Base-by-base conservation (phyloP, 2,329 filamentous ascomycete species). In the Akanthomyces dipterigenus region DNA sequence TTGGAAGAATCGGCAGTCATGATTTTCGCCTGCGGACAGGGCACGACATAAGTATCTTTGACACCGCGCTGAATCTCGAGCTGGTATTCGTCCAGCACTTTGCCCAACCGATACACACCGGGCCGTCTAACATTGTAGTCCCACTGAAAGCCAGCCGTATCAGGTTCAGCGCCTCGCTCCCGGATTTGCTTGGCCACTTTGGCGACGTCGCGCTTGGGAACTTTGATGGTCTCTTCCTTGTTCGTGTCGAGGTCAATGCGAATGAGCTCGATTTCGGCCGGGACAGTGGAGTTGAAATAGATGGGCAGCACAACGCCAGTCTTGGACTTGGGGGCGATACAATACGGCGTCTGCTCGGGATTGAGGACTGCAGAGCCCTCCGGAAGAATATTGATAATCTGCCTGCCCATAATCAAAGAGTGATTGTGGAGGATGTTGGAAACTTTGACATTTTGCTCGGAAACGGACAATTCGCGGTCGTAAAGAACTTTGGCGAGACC, bases 351-450 rank as follows among this genome's bases (percentile, higher is more conserved):
- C 62, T 85, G 82, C 51, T 92, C 84, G 0, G 92, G 91, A 70
- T 99, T 99, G 64, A 99, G 80, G 54, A 92, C 82, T 16, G 93
- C 95, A 54, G 93, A 95, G 79, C 96, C 96, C 79, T 99, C 95
- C 2, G 95, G 95, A 60, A 99, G 80, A 70, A 99, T 96, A 72
- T 99, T 95, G 75, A 99, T 93, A 68, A 97, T 96, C 77, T 98
- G 93, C 73, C 92, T 95, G 70, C 95, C 95, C 76, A 96, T 83
- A 65, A 99, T 98, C 70, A 98, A 82, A 24, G 93, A 96, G 36
- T 91, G 85, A 72, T 98, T 97, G 72, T 97, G 91, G 64, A 96
- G 80, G 65, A 99, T 93, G 64, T 84, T 88, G 31, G 88, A 89
- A 18, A 93, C 86, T 71, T 96, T 96, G 71, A 99, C 93, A 70